Evolutionary conservation across 441 rosid species (phyloP).

Genomic region (Euphorbia neoarborescens): DNA sequence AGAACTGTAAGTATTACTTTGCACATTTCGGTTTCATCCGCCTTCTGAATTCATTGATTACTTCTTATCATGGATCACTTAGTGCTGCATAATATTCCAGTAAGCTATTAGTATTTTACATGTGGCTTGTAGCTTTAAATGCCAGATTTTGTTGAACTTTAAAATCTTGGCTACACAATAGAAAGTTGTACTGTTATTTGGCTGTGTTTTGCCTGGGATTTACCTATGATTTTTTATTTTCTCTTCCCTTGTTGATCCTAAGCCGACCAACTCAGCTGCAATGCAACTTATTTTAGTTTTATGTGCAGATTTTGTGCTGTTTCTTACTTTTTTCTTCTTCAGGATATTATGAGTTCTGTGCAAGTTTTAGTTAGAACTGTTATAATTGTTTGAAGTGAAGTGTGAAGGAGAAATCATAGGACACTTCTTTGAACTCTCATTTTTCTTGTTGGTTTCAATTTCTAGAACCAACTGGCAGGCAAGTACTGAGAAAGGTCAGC

Average conservation of each 20-base stretch:
- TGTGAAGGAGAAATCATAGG: background rate
- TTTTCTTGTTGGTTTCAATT: background rate
- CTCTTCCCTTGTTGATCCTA: background rate
- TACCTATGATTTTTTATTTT: background rate
- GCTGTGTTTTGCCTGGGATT: background rate
- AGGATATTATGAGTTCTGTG: background rate
- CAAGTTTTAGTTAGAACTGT: background rate
- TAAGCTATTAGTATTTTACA: background rate
- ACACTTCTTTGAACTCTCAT: background rate
- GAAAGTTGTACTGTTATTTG: too few species aligned
- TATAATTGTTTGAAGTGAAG: background rate
- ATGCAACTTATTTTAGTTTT: background rate
- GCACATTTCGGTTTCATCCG: background rate
- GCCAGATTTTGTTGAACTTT: background rate
- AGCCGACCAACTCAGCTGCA: background rate
- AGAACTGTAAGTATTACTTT: conserved; percentile 61
- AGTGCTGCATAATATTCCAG: background rate
- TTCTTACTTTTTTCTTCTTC: background rate
- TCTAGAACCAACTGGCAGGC: background rate
- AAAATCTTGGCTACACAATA: background rate
- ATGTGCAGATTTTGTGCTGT: background rate
- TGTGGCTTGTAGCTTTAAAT: background rate
- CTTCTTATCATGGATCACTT: conserved; percentile 2
- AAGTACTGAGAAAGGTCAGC: background rate
- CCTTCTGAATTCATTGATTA: conserved; percentile 10